These are phyloP conservation scores for Xylaria sp. DNA, from an alignment of 2,329 filamentous ascomycete genomes.

Conservation along the genomic window DNA sequence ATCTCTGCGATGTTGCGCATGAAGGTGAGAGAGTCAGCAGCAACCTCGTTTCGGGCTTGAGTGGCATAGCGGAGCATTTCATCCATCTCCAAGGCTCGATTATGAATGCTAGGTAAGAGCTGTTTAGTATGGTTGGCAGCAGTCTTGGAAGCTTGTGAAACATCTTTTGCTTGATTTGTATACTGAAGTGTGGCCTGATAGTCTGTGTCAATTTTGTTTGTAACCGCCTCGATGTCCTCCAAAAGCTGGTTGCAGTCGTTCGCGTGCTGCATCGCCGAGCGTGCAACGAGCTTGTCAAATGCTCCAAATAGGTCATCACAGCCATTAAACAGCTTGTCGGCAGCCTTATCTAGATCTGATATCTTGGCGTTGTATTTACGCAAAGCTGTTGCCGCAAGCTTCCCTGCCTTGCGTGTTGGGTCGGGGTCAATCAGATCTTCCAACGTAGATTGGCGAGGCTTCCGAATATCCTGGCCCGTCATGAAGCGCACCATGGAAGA, in stretches of 20 bases:
- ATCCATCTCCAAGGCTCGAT: slow-evolving; percentile 68
- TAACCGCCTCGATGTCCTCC: slow-evolving; percentile 85
- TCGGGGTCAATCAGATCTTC: slow-evolving; percentile 81
- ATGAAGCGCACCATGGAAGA: slow-evolving; percentile 73
- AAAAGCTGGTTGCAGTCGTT: slow-evolving; percentile 75
- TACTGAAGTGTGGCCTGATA: slow-evolving; percentile 80
- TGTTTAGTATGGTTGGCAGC: slow-evolving; percentile 72
- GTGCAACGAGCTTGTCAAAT: slow-evolving; percentile 68
- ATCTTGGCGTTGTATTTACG: slow-evolving; percentile 69
- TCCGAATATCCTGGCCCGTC: slow-evolving; percentile 60
- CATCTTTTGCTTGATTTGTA: slow-evolving; percentile 68
- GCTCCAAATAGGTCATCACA: slow-evolving; percentile 70
- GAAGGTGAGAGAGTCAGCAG: slow-evolving; percentile 72
- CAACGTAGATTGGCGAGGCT: slow-evolving; percentile 66
- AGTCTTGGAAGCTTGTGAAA: slow-evolving; percentile 70
- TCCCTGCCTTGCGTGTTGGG: slow-evolving; percentile 76
- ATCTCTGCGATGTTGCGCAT: slow-evolving; percentile 87
- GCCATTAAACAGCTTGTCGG: slow-evolving; percentile 68
- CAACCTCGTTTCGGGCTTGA: slow-evolving; percentile 74
- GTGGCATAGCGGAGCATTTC: slow-evolving; percentile 68
- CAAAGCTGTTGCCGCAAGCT: slow-evolving; percentile 67
- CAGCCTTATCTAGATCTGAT: slow-evolving; percentile 68
- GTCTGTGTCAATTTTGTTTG: slow-evolving; percentile 87
- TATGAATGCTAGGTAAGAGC: slow-evolving; percentile 67
- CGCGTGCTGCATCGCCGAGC: slow-evolving; percentile 65